Evolutionary conservation across 495 filamentous ascomycete species (phyloP).

Genomic region (Lophiostoma macrostomum): DNA sequence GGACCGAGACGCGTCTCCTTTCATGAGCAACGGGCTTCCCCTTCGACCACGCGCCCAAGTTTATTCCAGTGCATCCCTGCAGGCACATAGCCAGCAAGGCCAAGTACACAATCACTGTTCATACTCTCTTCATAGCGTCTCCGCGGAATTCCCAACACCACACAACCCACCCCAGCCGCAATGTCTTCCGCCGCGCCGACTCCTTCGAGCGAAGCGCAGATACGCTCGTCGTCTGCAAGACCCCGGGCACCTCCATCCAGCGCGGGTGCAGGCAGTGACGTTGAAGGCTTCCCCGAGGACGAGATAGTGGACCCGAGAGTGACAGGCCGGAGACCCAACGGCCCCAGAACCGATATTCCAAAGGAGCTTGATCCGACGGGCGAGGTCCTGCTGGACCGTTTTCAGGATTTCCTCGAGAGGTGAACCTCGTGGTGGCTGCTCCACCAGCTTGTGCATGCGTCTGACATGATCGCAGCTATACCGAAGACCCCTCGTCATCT

Average conservation of each 20-base stretch:
- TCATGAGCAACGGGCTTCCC: too few relatives aligned
- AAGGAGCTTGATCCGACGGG: slow-evolving; percentile 85
- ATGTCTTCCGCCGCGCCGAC: slow-evolving; percentile 40
- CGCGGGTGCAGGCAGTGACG: slow-evolving; percentile 59
- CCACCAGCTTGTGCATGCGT: neutral
- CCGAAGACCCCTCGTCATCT: slow-evolving; percentile 72
- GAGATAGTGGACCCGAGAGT: slow-evolving; percentile 55
- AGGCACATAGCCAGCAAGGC: too few relatives aligned
- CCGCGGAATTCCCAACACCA: slow-evolving; percentile 11
- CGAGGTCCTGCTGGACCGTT: slow-evolving; percentile 77
- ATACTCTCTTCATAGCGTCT: too few relatives aligned
- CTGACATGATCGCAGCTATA: slow-evolving; percentile 52
- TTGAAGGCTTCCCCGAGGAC: slow-evolving; percentile 65
- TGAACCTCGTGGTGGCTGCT: slow-evolving; percentile 41
- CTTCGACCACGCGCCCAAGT: too few relatives aligned
- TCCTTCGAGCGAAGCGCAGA: slow-evolving; percentile 37
- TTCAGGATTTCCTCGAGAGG: slow-evolving; percentile 85
- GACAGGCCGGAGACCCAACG: slow-evolving; percentile 57
- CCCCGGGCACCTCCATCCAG: slow-evolving; percentile 65
- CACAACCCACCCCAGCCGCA: slow-evolving; percentile 8
- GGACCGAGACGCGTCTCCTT: too few relatives aligned
- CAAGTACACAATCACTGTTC: too few relatives aligned
- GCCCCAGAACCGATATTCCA: slow-evolving; percentile 65
- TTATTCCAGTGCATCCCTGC: too few relatives aligned
- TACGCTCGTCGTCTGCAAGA: slow-evolving; percentile 52